Conservation (phyloP, 768 basidiomycete genomes). For the Cystobasidiopsis lactophilus region DNA sequence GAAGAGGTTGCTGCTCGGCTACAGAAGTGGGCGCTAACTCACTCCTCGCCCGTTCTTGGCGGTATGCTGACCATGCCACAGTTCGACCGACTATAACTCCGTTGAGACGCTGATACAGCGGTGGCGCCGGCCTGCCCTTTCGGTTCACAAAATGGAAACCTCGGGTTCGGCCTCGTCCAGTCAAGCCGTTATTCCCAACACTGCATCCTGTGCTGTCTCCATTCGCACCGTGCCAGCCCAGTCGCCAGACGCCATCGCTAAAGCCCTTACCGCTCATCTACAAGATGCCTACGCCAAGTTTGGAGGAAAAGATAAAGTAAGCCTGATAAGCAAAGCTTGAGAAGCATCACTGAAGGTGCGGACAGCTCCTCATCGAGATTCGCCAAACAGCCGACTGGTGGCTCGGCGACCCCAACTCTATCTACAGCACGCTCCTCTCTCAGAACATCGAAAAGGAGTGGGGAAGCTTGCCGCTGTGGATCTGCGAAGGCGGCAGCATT, state of each 20-base stretch:
- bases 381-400: conserved; percentile 86
- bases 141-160: conserved; percentile 61
- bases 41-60: too few species aligned
- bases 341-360: not conserved
- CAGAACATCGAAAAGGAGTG: conserved; percentile 64
- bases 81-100: too few species aligned
- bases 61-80: too few species aligned
- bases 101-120: conserved; percentile 30
- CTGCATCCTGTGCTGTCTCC: conserved; percentile 36
- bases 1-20: too few species aligned
- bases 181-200: not conserved
- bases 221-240: conserved; percentile 91
- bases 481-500: not conserved
- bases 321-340: not conserved
- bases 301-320: not conserved
- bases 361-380: conserved; percentile 40
- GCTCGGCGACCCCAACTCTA: conserved; percentile 66
- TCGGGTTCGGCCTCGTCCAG: conserved; percentile 38
- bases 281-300: conserved; percentile 7
- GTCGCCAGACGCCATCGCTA: conserved; percentile 44
- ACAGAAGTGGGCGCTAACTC: too few species aligned
- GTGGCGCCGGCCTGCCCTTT: conserved; percentile 79
- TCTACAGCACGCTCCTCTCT: conserved; percentile 71
- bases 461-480: conserved; percentile 50
- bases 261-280: conserved; percentile 40